Evolutionary conservation across 2,329 filamentous ascomycete genomes (phyloP).

Genomic region (Scedosporium aurantiacum): DNA sequence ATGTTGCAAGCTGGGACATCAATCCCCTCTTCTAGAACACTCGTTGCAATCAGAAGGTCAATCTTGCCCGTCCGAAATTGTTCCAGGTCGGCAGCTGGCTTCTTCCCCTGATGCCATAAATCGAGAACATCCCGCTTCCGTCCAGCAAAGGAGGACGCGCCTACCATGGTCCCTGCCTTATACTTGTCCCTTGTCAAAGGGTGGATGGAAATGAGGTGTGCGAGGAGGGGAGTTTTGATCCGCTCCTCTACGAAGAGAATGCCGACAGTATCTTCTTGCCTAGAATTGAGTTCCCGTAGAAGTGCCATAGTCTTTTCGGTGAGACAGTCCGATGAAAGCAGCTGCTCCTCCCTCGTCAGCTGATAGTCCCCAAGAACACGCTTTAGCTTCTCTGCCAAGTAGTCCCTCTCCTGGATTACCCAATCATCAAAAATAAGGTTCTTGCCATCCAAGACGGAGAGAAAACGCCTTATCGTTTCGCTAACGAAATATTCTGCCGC

Average conservation of each 20-base stretch:
- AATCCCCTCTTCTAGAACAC: conserved; percentile 56
- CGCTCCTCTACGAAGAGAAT: conserved; percentile 60
- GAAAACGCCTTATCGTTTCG: conserved; percentile 19
- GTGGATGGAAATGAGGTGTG: conserved; percentile 43
- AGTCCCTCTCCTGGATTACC: conserved; percentile 39
- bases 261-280: conserved; percentile 25
- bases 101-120: conserved; percentile 15
- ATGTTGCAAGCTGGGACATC: conserved; percentile 55
- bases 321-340: conserved; percentile 19
- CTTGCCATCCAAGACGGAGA: neutral
- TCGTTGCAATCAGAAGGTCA: conserved; percentile 51
- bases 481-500: conserved; percentile 56
- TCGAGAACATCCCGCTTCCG: conserved; percentile 30
- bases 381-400: conserved; percentile 37
- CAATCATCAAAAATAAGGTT: neutral
- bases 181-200: conserved; percentile 35
- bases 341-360: conserved; percentile 8
- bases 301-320: conserved; percentile 49
- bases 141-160: conserved; percentile 29
- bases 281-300: conserved; percentile 31
- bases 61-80: conserved; percentile 42
- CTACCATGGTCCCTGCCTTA: conserved; percentile 43
- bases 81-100: conserved; percentile 24
- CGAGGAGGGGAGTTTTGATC: conserved; percentile 48
- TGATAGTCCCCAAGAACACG: conserved; percentile 19